phyloP scores from a whole-genome alignment of 1,284 basidiomycete genomes.

The Mycosarcoma mackinlayi region DNA sequence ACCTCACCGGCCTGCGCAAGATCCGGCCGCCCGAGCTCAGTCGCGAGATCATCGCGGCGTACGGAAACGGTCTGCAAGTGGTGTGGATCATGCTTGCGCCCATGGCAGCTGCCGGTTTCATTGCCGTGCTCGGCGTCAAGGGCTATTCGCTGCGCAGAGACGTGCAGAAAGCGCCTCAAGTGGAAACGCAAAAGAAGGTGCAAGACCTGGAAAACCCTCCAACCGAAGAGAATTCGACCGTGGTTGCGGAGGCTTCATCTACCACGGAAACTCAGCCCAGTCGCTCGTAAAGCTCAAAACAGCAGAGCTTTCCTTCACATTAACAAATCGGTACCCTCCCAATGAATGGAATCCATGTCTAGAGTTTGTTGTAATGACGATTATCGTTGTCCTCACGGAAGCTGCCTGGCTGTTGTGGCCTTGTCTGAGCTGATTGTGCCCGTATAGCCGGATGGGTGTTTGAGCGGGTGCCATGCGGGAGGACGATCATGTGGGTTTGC shows the following conservation, averaged over 20 bases:
- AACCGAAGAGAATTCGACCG: constrained; percentile 2
- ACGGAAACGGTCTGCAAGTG: constrained; percentile 75
- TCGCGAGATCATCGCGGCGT: constrained; percentile 76
- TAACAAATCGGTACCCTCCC: no score
- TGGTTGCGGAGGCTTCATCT: neutral
- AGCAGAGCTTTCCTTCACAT: neutral
- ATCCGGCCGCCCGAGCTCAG: constrained; percentile 66
- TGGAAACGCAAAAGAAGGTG: constrained; percentile 17
- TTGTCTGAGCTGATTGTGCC: no score
- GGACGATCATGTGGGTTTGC: no score
- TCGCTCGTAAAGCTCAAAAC: neutral
- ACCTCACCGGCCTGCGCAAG: constrained; percentile 36
- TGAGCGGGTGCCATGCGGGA: no score
- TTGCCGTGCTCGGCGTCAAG: constrained; percentile 53
- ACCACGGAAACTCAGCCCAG: neutral
- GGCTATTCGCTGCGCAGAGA: constrained; percentile 47
- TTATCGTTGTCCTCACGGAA: no score
- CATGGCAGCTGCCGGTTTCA: constrained; percentile 62
- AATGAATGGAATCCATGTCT: no score
- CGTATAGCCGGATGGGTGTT: no score
- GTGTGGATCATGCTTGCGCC: constrained; percentile 77
- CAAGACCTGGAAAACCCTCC: constrained; percentile 24
- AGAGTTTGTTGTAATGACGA: no score
- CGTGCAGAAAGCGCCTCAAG: constrained; percentile 25
- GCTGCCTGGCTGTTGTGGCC: no score